Base-by-base conservation (phyloP, 2,329 filamentous ascomycete genomes). In the Penicillium hesseltinei region DNA sequence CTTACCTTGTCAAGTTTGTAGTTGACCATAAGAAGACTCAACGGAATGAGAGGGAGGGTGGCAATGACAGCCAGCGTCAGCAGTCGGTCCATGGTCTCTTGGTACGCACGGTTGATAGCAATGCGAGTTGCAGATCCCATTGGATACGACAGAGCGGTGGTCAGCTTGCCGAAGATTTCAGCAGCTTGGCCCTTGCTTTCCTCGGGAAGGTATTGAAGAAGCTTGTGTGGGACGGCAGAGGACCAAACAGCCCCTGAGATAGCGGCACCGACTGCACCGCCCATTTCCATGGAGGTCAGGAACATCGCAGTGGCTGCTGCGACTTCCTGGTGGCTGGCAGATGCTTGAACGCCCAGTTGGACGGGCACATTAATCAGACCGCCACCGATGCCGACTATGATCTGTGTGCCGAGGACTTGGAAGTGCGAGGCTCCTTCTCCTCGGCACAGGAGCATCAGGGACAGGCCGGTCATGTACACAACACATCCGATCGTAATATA, bases 161-260 rank as follows among this genome's bases (percentile, higher is more conserved):
- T 74, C 25, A 88, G 65, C 61, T 79, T 78, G 31, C 80, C 57
- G 59, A 84, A 84, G 44, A 88, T 84, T 27, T 69, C 68, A 5
- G 68, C 72, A 0, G 79, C 64, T 51, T 81, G 77, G 59, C 11
- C 66, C 52, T 74, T 73, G 48, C 64, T 71, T 53, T 74, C 75
- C 6, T 73, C 71, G 0, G 84, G 84, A 0, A 87, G 75, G 60
- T 84, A 79, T 42, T 72, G 66, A 21, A 65, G 64, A 15, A 88
- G 76, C 11, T 79, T 79, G 19, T 75, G 71, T 5, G 80, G 81
- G 64, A 89, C 83, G 1, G 82, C 80, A 58, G 81, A 79, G 0
- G 82, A 84, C 86, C 86, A 90, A 60, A 90, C 84, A 10, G 86
- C 85, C 0, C 81, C 81, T 1, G 86, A 81, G 47, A 89, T 80